Base-by-base conservation (phyloP, 176 grass and related monocot species). In the Carex scoparia region DNA sequence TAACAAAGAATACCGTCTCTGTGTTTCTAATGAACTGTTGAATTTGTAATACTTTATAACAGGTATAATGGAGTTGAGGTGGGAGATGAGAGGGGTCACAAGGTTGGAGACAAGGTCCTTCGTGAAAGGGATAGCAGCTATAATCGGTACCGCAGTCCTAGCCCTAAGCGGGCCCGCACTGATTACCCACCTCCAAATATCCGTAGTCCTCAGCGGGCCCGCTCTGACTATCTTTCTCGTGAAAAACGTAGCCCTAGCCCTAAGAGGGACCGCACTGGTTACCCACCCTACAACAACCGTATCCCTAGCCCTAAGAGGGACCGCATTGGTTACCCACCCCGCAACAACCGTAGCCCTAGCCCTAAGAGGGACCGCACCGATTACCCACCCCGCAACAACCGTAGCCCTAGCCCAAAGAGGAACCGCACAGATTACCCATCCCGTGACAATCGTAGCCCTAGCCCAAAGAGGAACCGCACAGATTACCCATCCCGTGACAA, bases 401-500 rank as follows among this genome's bases (percentile, higher is more conserved):
- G 40, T 15, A 75, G 70, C 84, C 92, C 55, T 71, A 92, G 8
- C 48, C 48, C 48, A 2, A 10, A 89, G 58, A 4, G 16, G 58
- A 5, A 18, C 19, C 61, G 8, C 61, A 3, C n/a, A 0, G 61
- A 63, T n/a, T 63, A 63, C 19, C 61, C 7, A 23, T 9, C 61
- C 19, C 61, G 8, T 2, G 3, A 10, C 19, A 63, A 63, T n/a
- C 84, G 12, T 35, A 84, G 31, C 78, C 10, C 23, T 30, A 62
- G 70, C 61, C 58, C 87, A 86, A 64, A 85, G 31, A 84, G 78
- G 4, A 56, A 73, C 30, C 38, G 62, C 79, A 58, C 37, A 63
- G 55, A 84, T 57, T 83, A 70, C 69, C 76, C 57, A 74, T 88
- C 76, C 66, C 80, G 53, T 46, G 65, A 60, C 10, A 94, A 87